Evolutionary conservation across 345 rosid genomes (phyloP), one percentile per base, ranked within the genome.

Genomic region (Eucalyptus urophylla): DNA sequence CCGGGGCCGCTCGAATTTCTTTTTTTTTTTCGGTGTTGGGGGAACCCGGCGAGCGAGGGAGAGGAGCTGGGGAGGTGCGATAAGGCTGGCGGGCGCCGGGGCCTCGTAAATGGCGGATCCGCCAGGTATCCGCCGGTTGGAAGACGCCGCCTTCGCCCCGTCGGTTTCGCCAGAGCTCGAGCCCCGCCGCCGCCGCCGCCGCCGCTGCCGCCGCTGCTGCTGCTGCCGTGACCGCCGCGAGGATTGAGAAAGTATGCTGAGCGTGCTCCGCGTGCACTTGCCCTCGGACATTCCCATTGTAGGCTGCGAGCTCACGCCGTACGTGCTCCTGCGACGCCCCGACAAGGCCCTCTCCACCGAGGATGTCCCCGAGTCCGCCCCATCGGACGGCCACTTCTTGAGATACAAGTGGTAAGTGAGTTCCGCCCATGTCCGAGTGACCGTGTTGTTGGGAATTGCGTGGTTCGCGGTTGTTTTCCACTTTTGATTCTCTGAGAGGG

Each of bases 231-330:
- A 91, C 88, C 89, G 89, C 86, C 92, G 89, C 72, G 91, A 91
- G 91, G 90, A 91, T 90, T 92, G 91, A 95, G 58, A 93, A 56
- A 56, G 97, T 93, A 97, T 97, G 99, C 97, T 97, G 95, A 96
- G 96, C 90, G 97, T 97, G 95, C 91, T 96, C 87, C 95, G 99
- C 47, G 98, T 97, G 92, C 98, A 97, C 93, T 95, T 97, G 91
- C 98, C 99, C 60, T 97, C 99, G 90, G 99, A 97, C 91, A 97
- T 97, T 24, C 99, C 99, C 88, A 96, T 97, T 90, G 99, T 97
- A 89, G 99, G 99, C 92, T 96, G 99, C 86, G 99, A 97, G 94
- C 93, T 97, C 86, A 94, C 99, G 90, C 99, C 99, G 72, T 96
- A 97, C 90, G 98, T 97, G 45, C 96, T 97, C 49, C 88, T 97